Evolutionary conservation across 768 basidiomycete species (phyloP).

Genomic region (Phylloporus arenicola): DNA sequence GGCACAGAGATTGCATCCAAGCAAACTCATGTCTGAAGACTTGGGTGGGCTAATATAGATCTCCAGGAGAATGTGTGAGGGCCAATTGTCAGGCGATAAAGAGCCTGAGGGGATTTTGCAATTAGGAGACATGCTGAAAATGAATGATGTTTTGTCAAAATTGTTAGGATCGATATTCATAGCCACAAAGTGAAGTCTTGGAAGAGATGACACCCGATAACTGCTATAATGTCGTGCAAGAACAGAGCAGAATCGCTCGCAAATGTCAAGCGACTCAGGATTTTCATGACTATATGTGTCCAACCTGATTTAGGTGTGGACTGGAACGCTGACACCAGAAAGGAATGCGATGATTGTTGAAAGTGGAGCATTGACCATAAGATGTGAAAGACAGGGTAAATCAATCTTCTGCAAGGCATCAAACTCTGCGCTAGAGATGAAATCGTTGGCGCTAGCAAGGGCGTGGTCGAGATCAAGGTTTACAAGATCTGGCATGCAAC

Average conservation of each 20-base stretch:
- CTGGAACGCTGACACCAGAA: slow-evolving; percentile 3
- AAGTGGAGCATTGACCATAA: slow-evolving; percentile 4
- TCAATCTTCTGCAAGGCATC: neutral
- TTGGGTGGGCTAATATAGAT: neutral
- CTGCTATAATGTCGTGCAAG: neutral
- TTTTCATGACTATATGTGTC: neutral
- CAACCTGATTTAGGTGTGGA: neutral
- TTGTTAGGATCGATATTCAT: neutral
- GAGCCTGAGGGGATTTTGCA: neutral
- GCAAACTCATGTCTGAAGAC: neutral
- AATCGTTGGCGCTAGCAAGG: slow-evolving; percentile 12
- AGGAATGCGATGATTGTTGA: slow-evolving; percentile 5
- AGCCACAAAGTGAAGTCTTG: neutral
- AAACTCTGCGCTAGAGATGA: neutral
- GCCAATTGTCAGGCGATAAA: neutral
- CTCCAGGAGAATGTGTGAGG: slow-evolving; percentile 3
- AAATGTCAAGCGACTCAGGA: neutral
- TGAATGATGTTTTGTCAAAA: neutral
- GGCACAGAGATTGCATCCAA: neutral
- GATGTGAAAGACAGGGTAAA: no score
- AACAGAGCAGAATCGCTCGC: neutral
- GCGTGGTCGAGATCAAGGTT: slow-evolving; percentile 30
- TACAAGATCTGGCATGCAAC: slow-evolving; percentile 31
- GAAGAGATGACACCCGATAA: neutral
- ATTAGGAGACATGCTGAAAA: neutral